phyloP scores from a whole-genome alignment of 306 rosid genomes.

The Phaseolus lunatus region DNA sequence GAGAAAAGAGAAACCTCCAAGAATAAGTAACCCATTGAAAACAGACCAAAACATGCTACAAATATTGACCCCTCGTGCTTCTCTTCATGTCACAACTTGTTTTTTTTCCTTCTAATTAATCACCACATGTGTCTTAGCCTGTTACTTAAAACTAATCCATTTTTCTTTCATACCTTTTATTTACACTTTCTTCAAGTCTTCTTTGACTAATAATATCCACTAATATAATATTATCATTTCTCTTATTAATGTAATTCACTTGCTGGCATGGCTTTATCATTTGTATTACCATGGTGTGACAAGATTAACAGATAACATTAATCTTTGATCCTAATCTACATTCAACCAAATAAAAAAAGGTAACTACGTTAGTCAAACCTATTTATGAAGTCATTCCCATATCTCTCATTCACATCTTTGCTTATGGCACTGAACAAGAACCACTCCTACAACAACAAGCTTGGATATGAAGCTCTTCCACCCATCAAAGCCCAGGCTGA shows the following conservation, averaged over 20 bases:
- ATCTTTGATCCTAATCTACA: neutral
- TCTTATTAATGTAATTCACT: neutral
- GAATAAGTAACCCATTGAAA: constrained; percentile 31
- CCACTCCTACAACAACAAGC: constrained; percentile 47
- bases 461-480: constrained; percentile 53
- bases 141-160: constrained; percentile 11
- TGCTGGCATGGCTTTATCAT: neutral
- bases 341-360: neutral
- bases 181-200: constrained; percentile 7
- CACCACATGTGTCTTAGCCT: constrained; percentile 33
- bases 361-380: constrained; percentile 35
- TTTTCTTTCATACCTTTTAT: neutral
- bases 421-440: constrained; percentile 54
- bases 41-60: constrained; percentile 13
- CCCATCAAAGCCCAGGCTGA: constrained; percentile 45
- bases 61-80: constrained; percentile 41
- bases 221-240: neutral
- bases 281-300: neutral
- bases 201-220: constrained; percentile 5
- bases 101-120: constrained; percentile 35
- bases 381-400: constrained; percentile 34
- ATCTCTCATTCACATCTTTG: constrained; percentile 38
- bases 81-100: constrained; percentile 25
- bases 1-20: constrained; percentile 35
- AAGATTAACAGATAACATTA: neutral